These are phyloP conservation scores for Verticillium klebahnii DNA, from an alignment of 2,329 filamentous ascomycete species.

Conservation along the genomic window DNA sequence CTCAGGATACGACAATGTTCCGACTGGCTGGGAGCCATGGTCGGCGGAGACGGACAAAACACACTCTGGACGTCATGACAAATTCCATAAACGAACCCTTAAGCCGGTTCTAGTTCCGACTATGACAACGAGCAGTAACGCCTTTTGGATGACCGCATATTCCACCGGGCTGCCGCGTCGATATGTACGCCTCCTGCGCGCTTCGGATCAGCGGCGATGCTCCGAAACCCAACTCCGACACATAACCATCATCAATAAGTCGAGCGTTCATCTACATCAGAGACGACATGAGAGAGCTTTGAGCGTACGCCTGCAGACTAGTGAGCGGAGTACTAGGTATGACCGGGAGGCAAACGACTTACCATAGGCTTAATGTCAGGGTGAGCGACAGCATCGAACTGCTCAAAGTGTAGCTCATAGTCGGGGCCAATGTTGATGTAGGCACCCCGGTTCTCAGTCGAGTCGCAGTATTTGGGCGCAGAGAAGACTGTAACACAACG, in stretches of 20 bases:
- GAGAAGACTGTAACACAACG: slow-evolving; percentile 68
- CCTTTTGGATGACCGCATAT: slow-evolving; percentile 7
- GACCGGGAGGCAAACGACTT: slow-evolving; percentile 16
- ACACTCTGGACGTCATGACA: slow-evolving; percentile 40
- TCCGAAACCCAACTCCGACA: not conserved
- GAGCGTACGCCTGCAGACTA: slow-evolving; percentile 66
- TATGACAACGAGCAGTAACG: slow-evolving; percentile 7
- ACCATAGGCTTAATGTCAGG: slow-evolving; percentile 93
- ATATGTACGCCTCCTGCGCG: not conserved
- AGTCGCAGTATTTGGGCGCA: slow-evolving; percentile 94
- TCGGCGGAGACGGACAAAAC: slow-evolving; percentile 41
- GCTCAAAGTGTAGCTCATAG: slow-evolving; percentile 85
- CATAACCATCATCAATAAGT: not conserved
- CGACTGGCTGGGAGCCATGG: slow-evolving; percentile 59
- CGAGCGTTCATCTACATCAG: slow-evolving; percentile 52
- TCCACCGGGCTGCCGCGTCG: not conserved
- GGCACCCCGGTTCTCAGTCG: slow-evolving; percentile 95
- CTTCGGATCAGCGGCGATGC: not conserved
- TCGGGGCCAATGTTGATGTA: slow-evolving; percentile 96
- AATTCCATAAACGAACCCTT: not conserved
- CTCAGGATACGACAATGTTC: slow-evolving; percentile 54
- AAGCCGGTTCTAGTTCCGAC: not conserved
- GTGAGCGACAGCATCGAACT: slow-evolving; percentile 96
- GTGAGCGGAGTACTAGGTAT: slow-evolving; percentile 20
- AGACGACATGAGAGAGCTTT: slow-evolving; percentile 73